phyloP scores from a whole-genome alignment of 1,139 yeast genomes.

The Meyerozyma carpophila region DNA sequence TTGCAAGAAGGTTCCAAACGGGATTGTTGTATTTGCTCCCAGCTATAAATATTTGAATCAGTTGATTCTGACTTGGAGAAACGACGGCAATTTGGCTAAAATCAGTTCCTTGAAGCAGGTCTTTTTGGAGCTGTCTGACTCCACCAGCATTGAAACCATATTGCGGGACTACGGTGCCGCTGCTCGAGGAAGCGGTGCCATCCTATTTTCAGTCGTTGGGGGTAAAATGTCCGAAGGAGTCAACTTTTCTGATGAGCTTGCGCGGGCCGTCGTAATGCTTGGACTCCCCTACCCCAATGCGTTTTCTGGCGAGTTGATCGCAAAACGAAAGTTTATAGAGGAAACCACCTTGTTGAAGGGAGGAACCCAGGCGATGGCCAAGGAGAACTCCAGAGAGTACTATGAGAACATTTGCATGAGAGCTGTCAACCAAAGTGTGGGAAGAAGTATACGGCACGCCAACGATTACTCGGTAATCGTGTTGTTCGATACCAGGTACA shows the following conservation, averaged over 20 bases:
- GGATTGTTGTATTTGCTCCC: conserved; percentile 79
- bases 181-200: conserved; percentile 45
- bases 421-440: conserved; percentile 89
- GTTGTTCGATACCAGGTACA: conserved; percentile 65
- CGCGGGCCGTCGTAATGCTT: conserved; percentile 81
- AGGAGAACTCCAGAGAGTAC: conserved; percentile 48
- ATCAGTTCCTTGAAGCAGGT: conserved; percentile 37
- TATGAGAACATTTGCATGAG: conserved; percentile 89
- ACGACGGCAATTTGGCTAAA: conserved; percentile 21
- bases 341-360: conserved; percentile 34
- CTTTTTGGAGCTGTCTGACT: conserved; percentile 53
- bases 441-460: conserved; percentile 83
- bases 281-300: conserved; percentile 92
- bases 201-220: conserved; percentile 82
- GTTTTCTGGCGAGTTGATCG: conserved; percentile 75
- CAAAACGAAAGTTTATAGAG: conserved; percentile 66
- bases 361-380: conserved; percentile 35
- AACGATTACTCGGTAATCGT: conserved; percentile 76
- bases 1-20: conserved; percentile 53
- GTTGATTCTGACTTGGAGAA: conserved; percentile 50
- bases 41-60: conserved; percentile 68
- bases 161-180: conserved; percentile 46
- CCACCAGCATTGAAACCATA: conserved; percentile 37
- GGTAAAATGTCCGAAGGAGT: conserved; percentile 95
- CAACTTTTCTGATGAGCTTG: conserved; percentile 79